These are phyloP conservation scores for Litsea cubeba DNA, from an alignment of 164 flowering plant genomes.

Conservation along the genomic window DNA sequence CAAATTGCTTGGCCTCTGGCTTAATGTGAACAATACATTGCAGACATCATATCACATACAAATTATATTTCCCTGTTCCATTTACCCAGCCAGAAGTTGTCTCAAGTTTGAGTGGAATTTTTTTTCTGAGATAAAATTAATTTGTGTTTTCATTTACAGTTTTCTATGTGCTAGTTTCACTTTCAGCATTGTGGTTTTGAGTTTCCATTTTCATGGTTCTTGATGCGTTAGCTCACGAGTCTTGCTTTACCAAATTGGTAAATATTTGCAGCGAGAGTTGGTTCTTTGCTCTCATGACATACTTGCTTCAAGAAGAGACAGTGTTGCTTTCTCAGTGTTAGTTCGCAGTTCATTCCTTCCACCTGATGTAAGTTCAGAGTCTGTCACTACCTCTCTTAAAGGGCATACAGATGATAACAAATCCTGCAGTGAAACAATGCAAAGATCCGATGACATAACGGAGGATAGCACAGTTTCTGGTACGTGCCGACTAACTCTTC, in stretches of 20 bases:
- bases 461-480: slow-evolving; percentile 67
- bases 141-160: too few species aligned
- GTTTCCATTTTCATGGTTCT: not conserved
- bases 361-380: slow-evolving; percentile 86
- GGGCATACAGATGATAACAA: slow-evolving; percentile 50
- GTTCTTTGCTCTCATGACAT: slow-evolving; percentile 78
- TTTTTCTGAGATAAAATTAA: too few species aligned
- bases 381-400: slow-evolving; percentile 85
- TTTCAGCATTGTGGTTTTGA: too few species aligned
- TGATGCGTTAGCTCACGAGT: not conserved
- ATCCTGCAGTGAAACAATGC: slow-evolving; percentile 68
- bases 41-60: too few species aligned
- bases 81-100: too few species aligned
- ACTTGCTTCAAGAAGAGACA: slow-evolving; percentile 66
- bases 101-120: too few species aligned
- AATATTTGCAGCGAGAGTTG: slow-evolving; percentile 74
- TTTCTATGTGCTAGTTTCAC: too few species aligned
- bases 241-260: not conserved
- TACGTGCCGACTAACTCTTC: slow-evolving; percentile 39
- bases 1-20: too few species aligned
- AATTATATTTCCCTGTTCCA: too few species aligned
- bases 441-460: slow-evolving; percentile 80
- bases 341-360: slow-evolving; percentile 47
- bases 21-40: too few species aligned
- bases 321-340: slow-evolving; percentile 51